phyloP scores from a whole-genome alignment of 768 basidiomycete genomes.

The Lepiota venenata region DNA sequence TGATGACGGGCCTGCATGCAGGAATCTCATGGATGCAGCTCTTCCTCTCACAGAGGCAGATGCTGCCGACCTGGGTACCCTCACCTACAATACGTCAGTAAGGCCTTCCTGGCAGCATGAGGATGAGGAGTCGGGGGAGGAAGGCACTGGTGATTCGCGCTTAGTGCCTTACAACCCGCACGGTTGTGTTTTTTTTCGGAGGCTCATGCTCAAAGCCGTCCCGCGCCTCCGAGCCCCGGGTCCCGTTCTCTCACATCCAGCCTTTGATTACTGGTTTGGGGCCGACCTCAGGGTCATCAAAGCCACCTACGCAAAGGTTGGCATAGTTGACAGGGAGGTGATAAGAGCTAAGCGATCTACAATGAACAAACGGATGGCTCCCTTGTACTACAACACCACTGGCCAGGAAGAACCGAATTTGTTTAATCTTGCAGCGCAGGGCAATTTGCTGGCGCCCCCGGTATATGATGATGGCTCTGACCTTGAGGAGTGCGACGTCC shows the following conservation, averaged over 20 bases:
- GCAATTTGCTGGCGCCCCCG: neutral
- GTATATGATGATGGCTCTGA: neutral
- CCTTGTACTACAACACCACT: neutral
- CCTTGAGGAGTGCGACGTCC: neutral
- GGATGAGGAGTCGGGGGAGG: neutral
- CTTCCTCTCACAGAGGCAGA: constrained; percentile 11
- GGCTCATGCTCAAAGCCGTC: neutral
- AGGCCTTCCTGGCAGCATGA: neutral
- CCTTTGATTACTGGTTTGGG: neutral
- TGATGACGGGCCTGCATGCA: constrained; percentile 11
- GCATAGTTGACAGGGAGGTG: too few relatives aligned
- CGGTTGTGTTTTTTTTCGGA: constrained; percentile 14
- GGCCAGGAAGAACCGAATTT: neutral
- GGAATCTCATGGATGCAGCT: constrained; percentile 13
- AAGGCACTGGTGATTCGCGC: neutral
- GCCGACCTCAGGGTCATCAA: too few relatives aligned
- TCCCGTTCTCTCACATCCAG: neutral
- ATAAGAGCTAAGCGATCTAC: too few relatives aligned
- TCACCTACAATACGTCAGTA: neutral
- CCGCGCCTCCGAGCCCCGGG: neutral
- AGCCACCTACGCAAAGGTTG: too few relatives aligned
- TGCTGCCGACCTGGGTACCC: neutral
- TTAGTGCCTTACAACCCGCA: constrained; percentile 8
- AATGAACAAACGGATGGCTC: too few relatives aligned
- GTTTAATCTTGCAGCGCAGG: neutral